phyloP scores from a whole-genome alignment of 2,329 filamentous ascomycete genomes.

The Diaporthe sp. region DNA sequence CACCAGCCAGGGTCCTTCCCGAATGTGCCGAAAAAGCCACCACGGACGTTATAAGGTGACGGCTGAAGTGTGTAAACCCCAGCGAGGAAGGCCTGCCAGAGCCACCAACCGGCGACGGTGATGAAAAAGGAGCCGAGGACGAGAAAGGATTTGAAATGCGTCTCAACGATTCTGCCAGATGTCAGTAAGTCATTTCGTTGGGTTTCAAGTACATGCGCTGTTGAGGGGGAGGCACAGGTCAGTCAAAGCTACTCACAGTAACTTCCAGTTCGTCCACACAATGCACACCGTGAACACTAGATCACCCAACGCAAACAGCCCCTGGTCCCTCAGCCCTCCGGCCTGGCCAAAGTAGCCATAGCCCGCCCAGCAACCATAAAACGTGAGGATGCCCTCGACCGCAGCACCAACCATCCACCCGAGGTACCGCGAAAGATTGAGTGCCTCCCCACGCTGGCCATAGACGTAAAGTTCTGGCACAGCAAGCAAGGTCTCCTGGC shows the following conservation, averaged over 20 bases:
- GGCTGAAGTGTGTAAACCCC: conserved; percentile 67
- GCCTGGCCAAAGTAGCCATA: conserved; percentile 58
- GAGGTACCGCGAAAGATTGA: conserved; percentile 81
- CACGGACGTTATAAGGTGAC: conserved; percentile 75
- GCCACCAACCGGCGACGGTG: conserved; percentile 76
- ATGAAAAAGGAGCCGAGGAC: conserved; percentile 71
- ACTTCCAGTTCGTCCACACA: conserved; percentile 80
- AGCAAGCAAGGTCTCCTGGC: conserved; percentile 87
- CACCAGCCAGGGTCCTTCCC: conserved; percentile 82
- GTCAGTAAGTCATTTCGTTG: conserved; percentile 47
- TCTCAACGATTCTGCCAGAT: conserved; percentile 74
- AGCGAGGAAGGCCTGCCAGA: conserved; percentile 82
- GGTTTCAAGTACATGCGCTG: neutral
- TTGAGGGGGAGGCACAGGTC: neutral
- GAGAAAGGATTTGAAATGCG: conserved; percentile 79
- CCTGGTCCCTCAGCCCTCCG: conserved; percentile 71
- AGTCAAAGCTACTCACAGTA: conserved; percentile 69
- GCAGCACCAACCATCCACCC: conserved; percentile 84
- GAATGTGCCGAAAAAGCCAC: conserved; percentile 75
- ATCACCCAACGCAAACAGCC: conserved; percentile 80
- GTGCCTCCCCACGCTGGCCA: conserved; percentile 79
- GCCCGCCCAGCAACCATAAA: conserved; percentile 70
- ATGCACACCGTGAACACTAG: conserved; percentile 80
- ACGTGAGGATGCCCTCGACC: conserved; percentile 80
- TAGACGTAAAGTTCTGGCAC: conserved; percentile 92